Conservation (phyloP, 371 early-diverging fungal species). For the Phascolomyces articulosus region DNA sequence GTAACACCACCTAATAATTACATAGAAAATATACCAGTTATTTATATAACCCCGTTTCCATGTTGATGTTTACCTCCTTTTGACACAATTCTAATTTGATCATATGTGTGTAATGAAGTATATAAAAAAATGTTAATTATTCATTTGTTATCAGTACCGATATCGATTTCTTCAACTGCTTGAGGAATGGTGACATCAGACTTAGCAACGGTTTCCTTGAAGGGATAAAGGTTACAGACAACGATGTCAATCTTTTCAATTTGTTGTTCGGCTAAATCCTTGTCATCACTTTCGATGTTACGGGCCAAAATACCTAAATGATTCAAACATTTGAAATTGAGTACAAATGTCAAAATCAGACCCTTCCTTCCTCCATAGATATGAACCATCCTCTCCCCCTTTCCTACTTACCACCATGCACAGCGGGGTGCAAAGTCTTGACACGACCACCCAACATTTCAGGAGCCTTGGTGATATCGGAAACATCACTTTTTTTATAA, state of each 20-base stretch:
- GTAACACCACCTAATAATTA: constrained; percentile 87
- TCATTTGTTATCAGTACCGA: constrained; percentile 59
- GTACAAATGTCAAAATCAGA: too few relatives aligned
- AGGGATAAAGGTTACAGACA: constrained; percentile 97
- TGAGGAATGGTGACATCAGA: constrained; percentile 88
- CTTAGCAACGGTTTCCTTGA: constrained; percentile 92
- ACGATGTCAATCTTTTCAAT: constrained; percentile 94
- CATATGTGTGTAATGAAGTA: too few relatives aligned
- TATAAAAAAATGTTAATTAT: too few relatives aligned
- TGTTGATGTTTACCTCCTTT: neutral
- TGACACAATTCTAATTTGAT: too few relatives aligned
- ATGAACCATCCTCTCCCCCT: neutral
- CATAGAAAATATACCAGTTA: neutral
- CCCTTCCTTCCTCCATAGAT: too few relatives aligned
- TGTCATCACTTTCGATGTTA: constrained; percentile 82
- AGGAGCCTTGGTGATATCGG: constrained; percentile 95
- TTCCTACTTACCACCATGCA: constrained; percentile 83
- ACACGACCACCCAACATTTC: constrained; percentile 99
- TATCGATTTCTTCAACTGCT: constrained; percentile 98
- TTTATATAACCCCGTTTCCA: too few relatives aligned
- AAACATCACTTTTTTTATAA: constrained; percentile 77
- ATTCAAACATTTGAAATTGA: too few relatives aligned
- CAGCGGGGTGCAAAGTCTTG: constrained; percentile 98
- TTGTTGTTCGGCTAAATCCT: constrained; percentile 86
- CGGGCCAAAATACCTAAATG: constrained; percentile 89